Base-by-base conservation (phyloP, 805 yeast genomes). In the Candida sithepensis region DNA sequence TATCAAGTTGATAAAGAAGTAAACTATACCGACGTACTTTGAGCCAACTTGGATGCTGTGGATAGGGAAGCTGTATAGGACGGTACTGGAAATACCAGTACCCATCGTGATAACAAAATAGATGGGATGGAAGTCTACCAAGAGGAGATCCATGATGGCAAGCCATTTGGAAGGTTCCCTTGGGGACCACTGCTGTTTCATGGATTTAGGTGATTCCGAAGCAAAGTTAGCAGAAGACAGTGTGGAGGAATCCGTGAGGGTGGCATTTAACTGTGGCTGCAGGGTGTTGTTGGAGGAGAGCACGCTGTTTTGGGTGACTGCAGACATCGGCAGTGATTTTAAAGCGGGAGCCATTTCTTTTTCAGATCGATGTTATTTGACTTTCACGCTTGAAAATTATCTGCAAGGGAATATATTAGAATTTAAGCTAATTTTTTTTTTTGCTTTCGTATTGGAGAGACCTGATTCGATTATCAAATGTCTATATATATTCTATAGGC, bases 21-120 rank as follows among this genome's bases (percentile, higher is more conserved):
- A 75, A 4, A 87, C 72, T 24, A 78, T 68, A 2, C 89, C 84
- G 45, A 82, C 69, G 42, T 57, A 62, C 45, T 46, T 51, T 39
- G 59, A 48, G 3, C 66, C 67, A 16, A 39, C 22, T 22, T 51
- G 24, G 4, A 67, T 62, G 0, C 82, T 75, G 2, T 72, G 74
- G 58, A 79, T 85, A 0, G 96, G 89, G 61, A 84, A 89, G 30
- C 70, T 63, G 62, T 79, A 76, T 33, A 90, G 69, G 3, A 88
- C 68, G 34, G 77, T 62, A 3, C 87, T 70, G 1, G 88, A 69
- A 36, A 89, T 86, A 1, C 96, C 96, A 3, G 84, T 77, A 2
- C 96, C 96, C 96, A 90, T 90, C n/a, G 82, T 77, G 42, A 81
- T 72, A 22, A 85, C 84, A 66, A 83, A 88, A 74, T 82, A 83